Evolutionary conservation across 2,329 filamentous ascomycete genomes (phyloP).

Genomic region (Bipolaris gigantea): DNA sequence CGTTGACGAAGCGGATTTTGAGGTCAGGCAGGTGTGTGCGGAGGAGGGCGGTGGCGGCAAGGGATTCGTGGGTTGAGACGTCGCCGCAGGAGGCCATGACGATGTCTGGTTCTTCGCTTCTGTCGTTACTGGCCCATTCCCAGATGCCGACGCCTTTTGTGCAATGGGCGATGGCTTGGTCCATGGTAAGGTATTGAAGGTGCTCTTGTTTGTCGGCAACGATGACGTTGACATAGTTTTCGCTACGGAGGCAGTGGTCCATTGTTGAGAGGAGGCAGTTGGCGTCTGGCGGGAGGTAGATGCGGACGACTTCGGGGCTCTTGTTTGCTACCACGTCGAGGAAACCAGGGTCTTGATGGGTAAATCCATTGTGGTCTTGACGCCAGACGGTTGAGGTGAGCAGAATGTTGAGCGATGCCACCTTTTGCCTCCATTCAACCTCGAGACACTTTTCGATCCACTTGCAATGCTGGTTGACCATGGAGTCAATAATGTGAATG

Average conservation of each 20-base stretch:
- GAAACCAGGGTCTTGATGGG: conserved; percentile 77
- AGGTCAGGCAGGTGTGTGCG: conserved; percentile 71
- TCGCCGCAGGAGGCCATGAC: conserved; percentile 78
- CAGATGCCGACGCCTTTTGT: conserved; percentile 79
- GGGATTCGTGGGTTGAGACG: conserved; percentile 71
- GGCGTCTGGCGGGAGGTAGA: conserved; percentile 78
- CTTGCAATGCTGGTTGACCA: conserved; percentile 86
- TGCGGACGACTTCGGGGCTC: conserved; percentile 75
- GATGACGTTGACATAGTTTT: conserved; percentile 80
- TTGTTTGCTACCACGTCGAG: conserved; percentile 79
- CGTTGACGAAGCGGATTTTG: conserved; percentile 78
- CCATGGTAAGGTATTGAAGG: conserved; percentile 74
- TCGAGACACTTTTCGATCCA: conserved; percentile 83
- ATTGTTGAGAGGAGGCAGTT: conserved; percentile 76
- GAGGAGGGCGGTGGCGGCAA: conserved; percentile 74
- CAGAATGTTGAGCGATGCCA: conserved; percentile 77
- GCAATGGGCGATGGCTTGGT: conserved; percentile 73
- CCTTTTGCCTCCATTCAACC: conserved; percentile 73
- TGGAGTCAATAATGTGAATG: conserved; percentile 80
- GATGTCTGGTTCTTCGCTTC: conserved; percentile 68
- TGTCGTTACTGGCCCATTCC: conserved; percentile 74
- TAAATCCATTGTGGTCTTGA: conserved; percentile 84
- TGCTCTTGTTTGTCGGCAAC: conserved; percentile 81
- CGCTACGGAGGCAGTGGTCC: conserved; percentile 72
- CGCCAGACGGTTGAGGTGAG: conserved; percentile 79